These are phyloP conservation scores for Amniculicola lignicola DNA, from an alignment of 495 filamentous ascomycete species.

Conservation along the genomic window DNA sequence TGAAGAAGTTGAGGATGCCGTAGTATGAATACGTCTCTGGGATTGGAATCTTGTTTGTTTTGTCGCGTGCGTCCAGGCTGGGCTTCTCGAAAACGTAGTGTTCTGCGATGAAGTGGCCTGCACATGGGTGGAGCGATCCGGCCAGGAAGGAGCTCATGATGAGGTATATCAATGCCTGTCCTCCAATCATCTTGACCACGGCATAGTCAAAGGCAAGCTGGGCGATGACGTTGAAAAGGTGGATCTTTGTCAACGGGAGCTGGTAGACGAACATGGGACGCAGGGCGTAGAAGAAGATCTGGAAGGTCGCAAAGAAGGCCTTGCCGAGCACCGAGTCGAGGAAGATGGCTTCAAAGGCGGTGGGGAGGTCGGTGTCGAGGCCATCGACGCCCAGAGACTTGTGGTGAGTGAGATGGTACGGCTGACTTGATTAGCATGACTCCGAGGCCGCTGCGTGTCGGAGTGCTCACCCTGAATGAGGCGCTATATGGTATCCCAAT, in stretches of 20 bases:
- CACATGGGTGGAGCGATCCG: slow-evolving; percentile 88
- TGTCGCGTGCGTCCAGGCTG: slow-evolving; percentile 56
- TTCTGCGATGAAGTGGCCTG: slow-evolving; percentile 98
- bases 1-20: slow-evolving; percentile 83
- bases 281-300: slow-evolving; percentile 99
- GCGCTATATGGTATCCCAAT: slow-evolving; percentile 96
- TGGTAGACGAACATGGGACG: slow-evolving; percentile 93
- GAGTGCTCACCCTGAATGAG: slow-evolving; percentile 72
- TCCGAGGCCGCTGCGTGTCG: neutral
- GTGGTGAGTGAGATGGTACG: slow-evolving; percentile 98
- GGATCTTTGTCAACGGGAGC: slow-evolving; percentile 81
- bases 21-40: slow-evolving; percentile 99
- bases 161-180: slow-evolving; percentile 69
- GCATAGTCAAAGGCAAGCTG: slow-evolving; percentile 77
- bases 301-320: slow-evolving; percentile 99
- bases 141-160: slow-evolving; percentile 87
- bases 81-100: slow-evolving; percentile 91
- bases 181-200: slow-evolving; percentile 56
- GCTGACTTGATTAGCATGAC: slow-evolving; percentile 47
- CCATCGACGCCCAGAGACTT: slow-evolving; percentile 97
- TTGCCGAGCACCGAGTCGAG: slow-evolving; percentile 96
- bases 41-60: slow-evolving; percentile 50
- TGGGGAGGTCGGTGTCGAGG: slow-evolving; percentile 94
- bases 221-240: slow-evolving; percentile 70
- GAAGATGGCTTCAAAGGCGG: slow-evolving; percentile 84